Base-by-base conservation (phyloP, 257 asterid species). In the Paraleonurus japonicus region DNA sequence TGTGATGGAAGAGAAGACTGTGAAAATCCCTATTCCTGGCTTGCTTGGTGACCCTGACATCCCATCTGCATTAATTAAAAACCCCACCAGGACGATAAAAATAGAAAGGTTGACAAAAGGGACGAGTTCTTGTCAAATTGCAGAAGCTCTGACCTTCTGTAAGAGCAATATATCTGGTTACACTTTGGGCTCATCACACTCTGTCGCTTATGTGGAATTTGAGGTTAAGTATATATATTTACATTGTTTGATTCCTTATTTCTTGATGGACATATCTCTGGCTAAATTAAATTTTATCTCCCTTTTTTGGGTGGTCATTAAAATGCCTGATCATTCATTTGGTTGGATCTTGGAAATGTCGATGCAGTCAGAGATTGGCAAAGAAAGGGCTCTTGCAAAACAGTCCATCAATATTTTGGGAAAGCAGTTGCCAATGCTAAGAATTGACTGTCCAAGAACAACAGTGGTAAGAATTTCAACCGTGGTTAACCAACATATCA, bases 391-490 rank as follows among this genome's bases (percentile, higher is more conserved):
- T 39, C 86, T 88, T 65, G 83, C 77, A 1, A 73, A 80, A 66
- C 87, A 77, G 30, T 78, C 74, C 50, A 78, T 88, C 70, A 60
- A 74, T 33, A 76, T 86, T n/a, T 74, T 64, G 66, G 90, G 88
- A 75, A 80, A 74, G 79, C 65, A 39, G 39, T 51, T 86, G 79
- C n/a, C 30, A 26, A 62, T 88, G 79, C 77, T 72, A 48, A 83
- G 90, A 79, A 77, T 86, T 19, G 95, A 88, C 72, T 65, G 70
- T 37, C 95, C 95, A 82, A 78, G 90, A 81, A 86, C 95, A 65
- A 86, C 95, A 32, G 69, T 59, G 3, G 78, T 80, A 32, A 81
- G 95, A 73, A 71, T 88, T 76, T 76, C 82, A 67, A 41, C 16
- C 77, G 22, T 28, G 39, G 12, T 2, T 23, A 0, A 3, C 12